Evolutionary conservation across 2,329 filamentous ascomycete species (phyloP).

Genomic region (Aspergillus calidoustus): DNA sequence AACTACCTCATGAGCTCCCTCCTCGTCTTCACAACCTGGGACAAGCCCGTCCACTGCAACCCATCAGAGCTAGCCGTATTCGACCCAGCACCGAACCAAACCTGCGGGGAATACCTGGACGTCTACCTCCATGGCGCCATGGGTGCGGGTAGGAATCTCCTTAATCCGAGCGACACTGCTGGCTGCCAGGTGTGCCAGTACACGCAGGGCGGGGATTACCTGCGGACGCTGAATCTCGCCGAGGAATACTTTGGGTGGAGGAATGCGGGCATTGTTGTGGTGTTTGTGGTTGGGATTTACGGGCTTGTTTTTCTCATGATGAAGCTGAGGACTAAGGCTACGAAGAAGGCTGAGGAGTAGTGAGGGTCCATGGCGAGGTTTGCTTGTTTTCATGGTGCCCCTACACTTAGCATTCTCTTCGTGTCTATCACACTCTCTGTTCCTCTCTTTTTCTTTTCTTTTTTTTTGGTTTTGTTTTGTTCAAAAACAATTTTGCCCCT

Average conservation of each 20-base stretch:
- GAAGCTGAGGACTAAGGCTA: constrained; percentile 44
- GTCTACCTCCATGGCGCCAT: constrained; percentile 52
- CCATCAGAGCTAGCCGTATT: constrained; percentile 55
- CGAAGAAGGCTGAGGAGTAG: constrained; percentile 38
- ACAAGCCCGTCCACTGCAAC: constrained; percentile 52
- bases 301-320: constrained; percentile 50
- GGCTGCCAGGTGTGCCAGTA: constrained; percentile 68
- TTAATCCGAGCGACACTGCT: constrained; percentile 63
- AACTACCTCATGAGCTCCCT: constrained; percentile 65
- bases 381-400: too few relatives aligned
- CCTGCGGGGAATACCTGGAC: constrained; percentile 63
- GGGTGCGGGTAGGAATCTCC: constrained; percentile 53
- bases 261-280: constrained; percentile 63
- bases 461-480: too few relatives aligned
- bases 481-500: too few relatives aligned
- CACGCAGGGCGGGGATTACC: constrained; percentile 61
- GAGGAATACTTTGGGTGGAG: constrained; percentile 70
- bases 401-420: too few relatives aligned
- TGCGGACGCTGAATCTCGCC: constrained; percentile 62
- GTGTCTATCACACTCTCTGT: too few relatives aligned
- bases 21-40: constrained; percentile 58
- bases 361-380: too few relatives aligned
- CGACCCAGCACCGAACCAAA: constrained; percentile 41
- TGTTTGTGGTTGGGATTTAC: constrained; percentile 62
- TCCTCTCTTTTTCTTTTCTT: too few relatives aligned